These are phyloP conservation scores for Cylindrotheca closterium DNA, from an alignment of 108 stramenopile genomes.

Conservation along the genomic window DNA sequence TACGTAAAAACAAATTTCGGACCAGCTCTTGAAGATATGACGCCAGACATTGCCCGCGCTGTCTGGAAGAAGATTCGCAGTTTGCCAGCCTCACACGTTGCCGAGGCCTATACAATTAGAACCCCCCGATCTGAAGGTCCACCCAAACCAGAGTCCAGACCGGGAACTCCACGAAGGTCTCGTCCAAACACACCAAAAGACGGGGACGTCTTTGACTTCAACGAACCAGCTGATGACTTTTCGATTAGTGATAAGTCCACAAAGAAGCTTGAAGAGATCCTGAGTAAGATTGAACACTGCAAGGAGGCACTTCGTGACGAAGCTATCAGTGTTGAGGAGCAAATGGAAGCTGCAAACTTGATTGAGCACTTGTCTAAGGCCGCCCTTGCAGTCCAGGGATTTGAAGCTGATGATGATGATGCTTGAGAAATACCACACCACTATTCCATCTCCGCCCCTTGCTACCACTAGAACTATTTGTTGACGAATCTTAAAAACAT, in stretches of 20 bases:
- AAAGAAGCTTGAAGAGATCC: not conserved
- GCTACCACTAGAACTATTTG: not conserved
- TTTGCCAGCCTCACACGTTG: not conserved
- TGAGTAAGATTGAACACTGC: conserved; percentile 39
- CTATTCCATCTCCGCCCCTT: not conserved
- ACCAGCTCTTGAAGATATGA: conserved; percentile 8
- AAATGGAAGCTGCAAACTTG: conserved; percentile 32
- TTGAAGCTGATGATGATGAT: conserved; percentile 35
- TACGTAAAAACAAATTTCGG: conserved; percentile 19
- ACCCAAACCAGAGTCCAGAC: not conserved
- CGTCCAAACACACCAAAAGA: not conserved
- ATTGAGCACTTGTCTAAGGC: conserved; percentile 45
- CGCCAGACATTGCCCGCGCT: conserved; percentile 7
- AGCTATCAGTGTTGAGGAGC: conserved; percentile 21
- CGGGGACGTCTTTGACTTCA: not conserved
- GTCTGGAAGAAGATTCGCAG: conserved; percentile 3
- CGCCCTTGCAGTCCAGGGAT: conserved; percentile 40
- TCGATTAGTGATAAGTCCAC: not conserved
- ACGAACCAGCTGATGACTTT: not conserved
- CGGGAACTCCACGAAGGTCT: not conserved
- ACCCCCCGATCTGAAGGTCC: not conserved
- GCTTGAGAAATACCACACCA: too few species aligned
- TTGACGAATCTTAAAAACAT: not conserved
- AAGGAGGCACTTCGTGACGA: conserved; percentile 29
- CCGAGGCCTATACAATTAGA: not conserved